Percentiles rank a stretch among this genome's conserved stretches.
These are phyloP conservation scores for Lotus japonicus DNA, from an alignment of 306 rosid species.

Conservation along the genomic window DNA sequence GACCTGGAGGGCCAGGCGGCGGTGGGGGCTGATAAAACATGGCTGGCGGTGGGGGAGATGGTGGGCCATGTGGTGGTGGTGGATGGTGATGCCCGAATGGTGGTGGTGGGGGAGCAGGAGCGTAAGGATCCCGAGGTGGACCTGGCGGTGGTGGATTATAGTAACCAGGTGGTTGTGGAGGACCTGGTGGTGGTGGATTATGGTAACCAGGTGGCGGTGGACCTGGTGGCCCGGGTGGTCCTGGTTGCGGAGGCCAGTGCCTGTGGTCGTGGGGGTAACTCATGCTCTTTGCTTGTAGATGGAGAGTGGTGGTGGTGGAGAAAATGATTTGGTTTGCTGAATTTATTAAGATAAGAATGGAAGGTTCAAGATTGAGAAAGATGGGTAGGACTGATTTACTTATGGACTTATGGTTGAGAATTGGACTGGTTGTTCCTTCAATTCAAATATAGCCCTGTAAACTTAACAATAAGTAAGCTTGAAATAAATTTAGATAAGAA, in stretches of 20 bases:
- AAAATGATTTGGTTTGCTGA: background rate
- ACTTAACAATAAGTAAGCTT: too few relatives aligned
- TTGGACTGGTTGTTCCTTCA: background rate
- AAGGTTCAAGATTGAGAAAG: background rate
- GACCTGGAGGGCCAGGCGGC: background rate
- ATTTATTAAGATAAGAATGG: background rate
- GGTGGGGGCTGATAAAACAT: background rate
- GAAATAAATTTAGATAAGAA: too few relatives aligned
- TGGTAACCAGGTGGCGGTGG: background rate
- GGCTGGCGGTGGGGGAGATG: background rate
- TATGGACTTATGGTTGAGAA: background rate
- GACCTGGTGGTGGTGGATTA: slow-evolving; percentile 7
- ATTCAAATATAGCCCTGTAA: too few relatives aligned
- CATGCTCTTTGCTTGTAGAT: background rate
- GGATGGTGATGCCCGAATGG: background rate
- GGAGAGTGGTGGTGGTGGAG: background rate
- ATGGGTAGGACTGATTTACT: background rate
- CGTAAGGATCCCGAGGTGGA: background rate
- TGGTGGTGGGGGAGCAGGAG: slow-evolving; percentile 11
- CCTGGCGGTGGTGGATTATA: background rate
- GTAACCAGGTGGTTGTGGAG: slow-evolving; percentile 2
- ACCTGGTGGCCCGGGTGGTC: background rate
- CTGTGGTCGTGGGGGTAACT: background rate
- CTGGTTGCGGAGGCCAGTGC: background rate
- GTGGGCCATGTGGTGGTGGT: background rate